Evolutionary conservation across 805 yeast genomes (phyloP).

Genomic region (Saccharomycopsis malanga): DNA sequence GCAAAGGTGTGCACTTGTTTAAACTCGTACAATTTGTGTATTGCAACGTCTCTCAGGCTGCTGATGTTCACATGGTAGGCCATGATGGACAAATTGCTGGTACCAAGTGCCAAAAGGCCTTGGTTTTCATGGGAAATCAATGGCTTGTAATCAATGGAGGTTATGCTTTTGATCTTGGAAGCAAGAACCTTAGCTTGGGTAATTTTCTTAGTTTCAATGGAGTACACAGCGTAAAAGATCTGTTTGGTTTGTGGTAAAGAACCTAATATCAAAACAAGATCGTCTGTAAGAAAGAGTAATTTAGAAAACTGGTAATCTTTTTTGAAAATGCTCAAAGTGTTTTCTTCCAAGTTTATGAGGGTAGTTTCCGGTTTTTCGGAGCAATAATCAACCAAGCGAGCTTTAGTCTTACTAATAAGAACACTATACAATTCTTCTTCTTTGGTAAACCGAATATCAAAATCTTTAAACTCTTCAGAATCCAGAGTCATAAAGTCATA

Average conservation of each 20-base stretch:
- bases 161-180: slow-evolving; percentile 14
- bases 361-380: no score
- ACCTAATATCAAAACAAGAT: slow-evolving; percentile 13
- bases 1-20: slow-evolving; percentile 61
- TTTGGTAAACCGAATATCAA: no score
- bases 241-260: slow-evolving; percentile 3
- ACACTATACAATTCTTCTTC: no score
- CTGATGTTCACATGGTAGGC: slow-evolving; percentile 5
- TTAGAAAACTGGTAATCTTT: not conserved
- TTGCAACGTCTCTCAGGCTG: slow-evolving; percentile 37
- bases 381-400: no score
- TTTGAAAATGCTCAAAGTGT: no score
- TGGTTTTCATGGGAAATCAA: not conserved
- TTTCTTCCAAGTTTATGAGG: no score
- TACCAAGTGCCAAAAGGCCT: slow-evolving; percentile 17
- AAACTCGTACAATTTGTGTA: slow-evolving; percentile 37
- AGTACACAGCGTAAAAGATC: slow-evolving; percentile 6
- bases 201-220: not conserved
- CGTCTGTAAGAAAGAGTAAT: not conserved
- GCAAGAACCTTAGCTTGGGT: slow-evolving; percentile 5
- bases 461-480: not conserved
- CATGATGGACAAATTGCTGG: slow-evolving; percentile 15
- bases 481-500: no score
- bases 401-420: no score
- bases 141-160: slow-evolving; percentile 13